phyloP scores from a whole-genome alignment of 1,139 yeast genomes.

The Keqinozyma sinolaborantium region DNA sequence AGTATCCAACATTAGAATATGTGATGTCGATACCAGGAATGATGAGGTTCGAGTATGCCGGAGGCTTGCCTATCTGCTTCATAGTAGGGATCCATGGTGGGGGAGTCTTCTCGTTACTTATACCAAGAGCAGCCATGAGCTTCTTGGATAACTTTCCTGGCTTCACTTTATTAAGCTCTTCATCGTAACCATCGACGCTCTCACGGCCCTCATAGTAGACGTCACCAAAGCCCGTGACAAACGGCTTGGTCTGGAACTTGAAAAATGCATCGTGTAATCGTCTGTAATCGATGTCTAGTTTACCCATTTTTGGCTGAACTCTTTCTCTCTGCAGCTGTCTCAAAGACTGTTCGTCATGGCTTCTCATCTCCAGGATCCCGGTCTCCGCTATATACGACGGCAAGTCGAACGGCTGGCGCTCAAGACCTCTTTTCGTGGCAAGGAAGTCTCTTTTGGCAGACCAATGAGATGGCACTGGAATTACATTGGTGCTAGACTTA shows the following conservation, averaged over 20 bases:
- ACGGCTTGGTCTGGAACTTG: constrained; percentile 74
- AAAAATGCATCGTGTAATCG: constrained; percentile 85
- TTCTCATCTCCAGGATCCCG: constrained; percentile 87
- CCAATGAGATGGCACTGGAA: constrained; percentile 89
- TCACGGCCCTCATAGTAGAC: constrained; percentile 79
- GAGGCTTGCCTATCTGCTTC: constrained; percentile 79
- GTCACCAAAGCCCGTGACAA: constrained; percentile 67
- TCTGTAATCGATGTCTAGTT: constrained; percentile 81
- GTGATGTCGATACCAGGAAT: constrained; percentile 52
- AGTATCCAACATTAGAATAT: constrained; percentile 38
- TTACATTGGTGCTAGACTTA: constrained; percentile 63
- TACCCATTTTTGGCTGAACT: constrained; percentile 88
- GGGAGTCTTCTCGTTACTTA: constrained; percentile 46
- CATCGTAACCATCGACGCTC: constrained; percentile 38
- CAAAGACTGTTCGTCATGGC: constrained; percentile 49
- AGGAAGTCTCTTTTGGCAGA: constrained; percentile 72
- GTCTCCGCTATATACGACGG: constrained; percentile 80
- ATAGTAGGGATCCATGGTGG: constrained; percentile 84
- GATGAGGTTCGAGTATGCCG: constrained; percentile 65
- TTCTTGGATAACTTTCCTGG: constrained; percentile 70
- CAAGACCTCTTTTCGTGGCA: constrained; percentile 68
- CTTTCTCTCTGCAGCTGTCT: constrained; percentile 78
- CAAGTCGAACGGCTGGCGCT: constrained; percentile 67
- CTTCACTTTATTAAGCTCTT: constrained; percentile 35
- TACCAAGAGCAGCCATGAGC: constrained; percentile 66